These are phyloP conservation scores for Perilla frutescens DNA, from an alignment of 257 asterid species.

Conservation along the genomic window DNA sequence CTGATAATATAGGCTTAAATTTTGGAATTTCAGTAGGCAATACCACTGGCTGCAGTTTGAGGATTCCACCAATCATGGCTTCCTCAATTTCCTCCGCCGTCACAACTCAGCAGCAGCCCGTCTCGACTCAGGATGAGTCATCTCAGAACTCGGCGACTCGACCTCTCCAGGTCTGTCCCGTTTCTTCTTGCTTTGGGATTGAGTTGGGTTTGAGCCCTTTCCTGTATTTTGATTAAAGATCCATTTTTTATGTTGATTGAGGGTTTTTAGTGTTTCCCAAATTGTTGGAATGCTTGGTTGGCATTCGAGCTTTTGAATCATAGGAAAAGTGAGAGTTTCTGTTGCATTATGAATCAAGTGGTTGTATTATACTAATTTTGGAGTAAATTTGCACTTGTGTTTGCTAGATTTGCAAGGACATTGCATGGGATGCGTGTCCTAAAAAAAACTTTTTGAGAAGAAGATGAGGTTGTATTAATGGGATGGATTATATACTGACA, in stretches of 20 bases:
- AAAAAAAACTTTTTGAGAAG: background rate
- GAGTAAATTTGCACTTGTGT: background rate
- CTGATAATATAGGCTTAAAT: background rate
- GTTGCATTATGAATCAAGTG: background rate
- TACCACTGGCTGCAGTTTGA: constrained; percentile 23
- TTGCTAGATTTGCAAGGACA: background rate
- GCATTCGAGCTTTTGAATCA: background rate
- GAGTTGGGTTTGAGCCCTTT: constrained; percentile 23
- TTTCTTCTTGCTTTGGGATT: background rate
- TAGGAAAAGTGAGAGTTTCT: background rate
- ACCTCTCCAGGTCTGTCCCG: constrained; percentile 64
- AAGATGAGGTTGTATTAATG: background rate
- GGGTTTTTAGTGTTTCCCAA: background rate
- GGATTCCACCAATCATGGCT: constrained; percentile 55
- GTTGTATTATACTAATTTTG: constrained; percentile 9
- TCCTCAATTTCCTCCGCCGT: constrained; percentile 53
- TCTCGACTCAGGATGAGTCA: constrained; percentile 39
- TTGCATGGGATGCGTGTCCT: background rate
- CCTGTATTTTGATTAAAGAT: constrained; percentile 27
- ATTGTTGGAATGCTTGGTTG: constrained; percentile 17
- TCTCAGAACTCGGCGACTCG: constrained; percentile 42
- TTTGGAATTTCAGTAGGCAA: constrained; percentile 3
- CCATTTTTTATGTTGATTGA: constrained; percentile 21
- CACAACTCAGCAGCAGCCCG: constrained; percentile 47
- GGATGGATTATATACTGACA: background rate